Evolutionary conservation across 768 basidiomycete genomes (phyloP).

Genomic region (Rhodotorula paludigena): DNA sequence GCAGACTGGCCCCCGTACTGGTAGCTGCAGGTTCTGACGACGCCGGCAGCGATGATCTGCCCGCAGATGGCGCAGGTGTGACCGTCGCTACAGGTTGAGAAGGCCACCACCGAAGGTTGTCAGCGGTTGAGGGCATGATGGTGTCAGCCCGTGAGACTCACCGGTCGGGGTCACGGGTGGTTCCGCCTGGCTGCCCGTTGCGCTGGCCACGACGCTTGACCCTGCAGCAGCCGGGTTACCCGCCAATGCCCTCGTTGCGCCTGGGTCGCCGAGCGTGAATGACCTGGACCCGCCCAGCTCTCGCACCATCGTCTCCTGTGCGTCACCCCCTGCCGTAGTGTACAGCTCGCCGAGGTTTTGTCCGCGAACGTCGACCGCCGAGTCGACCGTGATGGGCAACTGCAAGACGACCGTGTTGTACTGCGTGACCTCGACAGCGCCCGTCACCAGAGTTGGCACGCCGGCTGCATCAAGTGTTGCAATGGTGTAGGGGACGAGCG

Average conservation of each 20-base stretch:
- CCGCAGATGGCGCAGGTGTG: too few species aligned
- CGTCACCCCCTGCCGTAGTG: slow-evolving; percentile 24
- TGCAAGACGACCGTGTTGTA: slow-evolving; percentile 23
- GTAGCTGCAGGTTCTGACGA: too few species aligned
- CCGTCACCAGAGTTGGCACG: neutral
- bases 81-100: too few species aligned
- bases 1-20: too few species aligned
- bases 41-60: too few species aligned
- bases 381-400: slow-evolving; percentile 28
- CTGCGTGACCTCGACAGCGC: slow-evolving; percentile 6
- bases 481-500: slow-evolving; percentile 11
- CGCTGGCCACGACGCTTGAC: too few species aligned
- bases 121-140: too few species aligned
- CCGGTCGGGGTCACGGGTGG: too few species aligned
- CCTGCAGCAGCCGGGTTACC: neutral
- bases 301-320: slow-evolving; percentile 2
- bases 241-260: neutral
- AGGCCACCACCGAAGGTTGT: too few species aligned
- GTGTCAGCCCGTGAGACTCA: too few species aligned
- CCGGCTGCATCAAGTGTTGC: slow-evolving; percentile 22
- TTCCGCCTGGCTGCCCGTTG: too few species aligned
- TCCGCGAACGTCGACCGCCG: neutral
- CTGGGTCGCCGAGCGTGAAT: slow-evolving; percentile 14
- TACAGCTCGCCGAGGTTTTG: slow-evolving; percentile 12
- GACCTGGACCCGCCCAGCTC: slow-evolving; percentile 15